These are phyloP conservation scores for Vigna angularis DNA, from an alignment of 306 rosid genomes.

Conservation along the genomic window DNA sequence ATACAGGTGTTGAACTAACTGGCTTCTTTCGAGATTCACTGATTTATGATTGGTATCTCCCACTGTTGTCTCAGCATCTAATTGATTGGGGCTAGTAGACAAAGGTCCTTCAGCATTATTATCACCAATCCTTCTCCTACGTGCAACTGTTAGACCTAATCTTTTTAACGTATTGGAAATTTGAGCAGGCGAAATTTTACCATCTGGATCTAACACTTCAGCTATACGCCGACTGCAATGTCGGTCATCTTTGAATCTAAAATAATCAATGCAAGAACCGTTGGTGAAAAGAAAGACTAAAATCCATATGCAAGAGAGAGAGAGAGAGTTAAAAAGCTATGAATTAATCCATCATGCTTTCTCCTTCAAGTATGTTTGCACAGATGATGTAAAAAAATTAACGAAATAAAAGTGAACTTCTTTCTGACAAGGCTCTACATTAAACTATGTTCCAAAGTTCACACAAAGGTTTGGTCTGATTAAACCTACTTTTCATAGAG, in stretches of 20 bases:
- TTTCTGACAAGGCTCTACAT: slow-evolving; percentile 20
- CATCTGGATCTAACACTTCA: slow-evolving; percentile 72
- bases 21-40: slow-evolving; percentile 48
- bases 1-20: slow-evolving; percentile 57
- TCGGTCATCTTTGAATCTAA: slow-evolving; percentile 74
- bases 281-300: slow-evolving; percentile 30
- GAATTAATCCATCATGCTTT: slow-evolving; percentile 10
- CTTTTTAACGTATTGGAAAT: slow-evolving; percentile 72
- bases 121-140: slow-evolving; percentile 55
- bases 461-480: slow-evolving; percentile 28
- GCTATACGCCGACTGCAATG: slow-evolving; percentile 74
- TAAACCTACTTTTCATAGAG: slow-evolving; percentile 77
- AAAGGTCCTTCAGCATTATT: slow-evolving; percentile 37
- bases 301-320: slow-evolving; percentile 19
- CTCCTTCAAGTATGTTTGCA: neutral
- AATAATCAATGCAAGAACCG: slow-evolving; percentile 32
- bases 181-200: slow-evolving; percentile 72
- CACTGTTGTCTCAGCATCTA: slow-evolving; percentile 46
- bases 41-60: slow-evolving; percentile 44
- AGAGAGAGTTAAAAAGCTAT: slow-evolving; percentile 1
- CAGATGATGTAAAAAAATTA: neutral
- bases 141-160: slow-evolving; percentile 64
- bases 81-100: slow-evolving; percentile 49
- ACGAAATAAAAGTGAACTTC: neutral
- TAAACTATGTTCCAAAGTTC: slow-evolving; percentile 31